Percentiles rank a stretch among this genome's conserved stretches.
These are phyloP conservation scores for Trichophyton rubrum DNA, from an alignment of 2,329 filamentous ascomycete species.

Conservation along the genomic window DNA sequence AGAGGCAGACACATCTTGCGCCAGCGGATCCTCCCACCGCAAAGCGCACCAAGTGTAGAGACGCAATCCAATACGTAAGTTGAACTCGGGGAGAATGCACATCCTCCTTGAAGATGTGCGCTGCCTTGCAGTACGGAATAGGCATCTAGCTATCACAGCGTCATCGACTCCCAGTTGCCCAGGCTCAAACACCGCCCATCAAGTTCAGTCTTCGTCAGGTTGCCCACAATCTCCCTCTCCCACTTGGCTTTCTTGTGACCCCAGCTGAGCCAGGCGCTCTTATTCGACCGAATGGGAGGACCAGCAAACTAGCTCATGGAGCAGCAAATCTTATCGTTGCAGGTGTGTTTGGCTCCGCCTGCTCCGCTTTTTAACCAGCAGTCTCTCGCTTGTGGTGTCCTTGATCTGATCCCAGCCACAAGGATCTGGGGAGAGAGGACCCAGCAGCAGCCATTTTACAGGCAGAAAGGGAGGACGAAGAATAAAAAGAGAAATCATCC, in stretches of 20 bases:
- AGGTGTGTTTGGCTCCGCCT: neutral
- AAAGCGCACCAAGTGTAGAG: neutral
- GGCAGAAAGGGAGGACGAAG: too few species aligned
- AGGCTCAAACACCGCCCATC: neutral
- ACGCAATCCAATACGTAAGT: neutral
- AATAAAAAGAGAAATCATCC: neutral
- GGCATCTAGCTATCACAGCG: neutral
- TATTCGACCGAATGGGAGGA: neutral
- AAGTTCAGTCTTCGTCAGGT: neutral
- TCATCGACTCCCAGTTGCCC: neutral
- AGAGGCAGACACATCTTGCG: neutral
- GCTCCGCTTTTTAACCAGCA: constrained; percentile 1
- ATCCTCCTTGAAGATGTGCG: neutral
- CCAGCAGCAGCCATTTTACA: neutral
- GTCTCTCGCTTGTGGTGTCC: neutral
- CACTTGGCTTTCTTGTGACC: neutral
- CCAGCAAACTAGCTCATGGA: neutral
- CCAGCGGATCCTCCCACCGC: neutral
- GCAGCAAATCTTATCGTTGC: neutral
- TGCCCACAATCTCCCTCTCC: neutral
- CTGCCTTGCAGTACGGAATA: neutral
- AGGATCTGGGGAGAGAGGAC: neutral
- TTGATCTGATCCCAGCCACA: constrained; percentile 1
- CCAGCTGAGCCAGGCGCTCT: neutral
- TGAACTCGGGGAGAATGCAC: neutral